Conservation (phyloP, 129 eudicot species). For the Saposhnikovia divaricata region DNA sequence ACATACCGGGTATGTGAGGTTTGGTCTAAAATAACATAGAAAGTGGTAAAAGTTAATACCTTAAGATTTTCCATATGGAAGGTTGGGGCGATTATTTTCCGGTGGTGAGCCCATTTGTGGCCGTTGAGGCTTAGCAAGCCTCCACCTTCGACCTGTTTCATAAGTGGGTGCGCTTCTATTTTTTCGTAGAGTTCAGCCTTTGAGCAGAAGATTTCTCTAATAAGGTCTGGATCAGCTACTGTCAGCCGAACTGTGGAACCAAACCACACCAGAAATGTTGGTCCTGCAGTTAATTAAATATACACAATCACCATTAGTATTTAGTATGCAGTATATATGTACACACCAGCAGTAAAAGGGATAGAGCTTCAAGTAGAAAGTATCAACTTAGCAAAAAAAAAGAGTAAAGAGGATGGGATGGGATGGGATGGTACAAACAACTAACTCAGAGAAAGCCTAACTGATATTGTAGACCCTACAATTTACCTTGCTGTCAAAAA, state of each 20-base stretch:
- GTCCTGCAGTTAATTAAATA: slow-evolving; percentile 28
- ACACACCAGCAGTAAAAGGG: slow-evolving; percentile 4
- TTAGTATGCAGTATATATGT: neutral
- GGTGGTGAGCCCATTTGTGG: slow-evolving; percentile 90
- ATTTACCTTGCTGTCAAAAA: slow-evolving; percentile 21
- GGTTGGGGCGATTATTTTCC: slow-evolving; percentile 81
- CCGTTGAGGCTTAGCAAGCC: slow-evolving; percentile 87
- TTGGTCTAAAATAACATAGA: neutral
- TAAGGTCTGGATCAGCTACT: slow-evolving; percentile 70
- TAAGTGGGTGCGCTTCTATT: slow-evolving; percentile 67
- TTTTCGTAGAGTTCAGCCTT: slow-evolving; percentile 76
- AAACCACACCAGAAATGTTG: slow-evolving; percentile 82
- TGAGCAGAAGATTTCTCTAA: slow-evolving; percentile 69
- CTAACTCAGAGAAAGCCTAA: neutral
- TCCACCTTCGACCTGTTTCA: slow-evolving; percentile 84
- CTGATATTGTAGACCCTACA: slow-evolving; percentile 45
- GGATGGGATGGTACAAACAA: slow-evolving; percentile 4
- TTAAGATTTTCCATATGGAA: slow-evolving; percentile 93
- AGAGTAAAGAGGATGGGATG: neutral
- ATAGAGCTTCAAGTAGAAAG: slow-evolving; percentile 17
- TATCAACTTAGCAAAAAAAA: slow-evolving; percentile 20
- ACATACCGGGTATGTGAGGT: neutral
- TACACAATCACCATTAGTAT: neutral
- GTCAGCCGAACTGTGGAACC: slow-evolving; percentile 75
- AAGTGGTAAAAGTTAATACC: slow-evolving; percentile 19